Evolutionary conservation across 352 stramenopile species (phyloP), one percentile per base, ranked within the genome.

Genomic region (Plasmopara halstedii): DNA sequence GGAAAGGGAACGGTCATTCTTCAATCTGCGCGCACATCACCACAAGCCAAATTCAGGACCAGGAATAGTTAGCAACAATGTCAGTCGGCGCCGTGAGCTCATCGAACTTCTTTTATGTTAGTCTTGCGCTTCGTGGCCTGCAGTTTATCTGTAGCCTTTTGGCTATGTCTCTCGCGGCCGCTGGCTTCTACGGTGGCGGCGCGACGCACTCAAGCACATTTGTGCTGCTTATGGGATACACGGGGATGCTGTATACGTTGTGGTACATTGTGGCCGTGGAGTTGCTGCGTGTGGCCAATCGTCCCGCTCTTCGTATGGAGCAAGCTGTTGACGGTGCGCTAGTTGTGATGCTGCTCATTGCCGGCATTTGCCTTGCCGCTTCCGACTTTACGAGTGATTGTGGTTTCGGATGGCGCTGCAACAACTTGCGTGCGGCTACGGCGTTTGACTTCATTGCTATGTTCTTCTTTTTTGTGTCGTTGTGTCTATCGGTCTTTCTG

Each of bases 71-170:
- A 23, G 13, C 22, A 17, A 47, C 22, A 2, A 37, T 50, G 44
- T 46, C 52, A 18, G 54, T 69, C 45, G 59, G 52, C 22, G 55
- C 52, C 17, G n/a, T 44, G n/a, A 23, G 41, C 6, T 6, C 43
- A 9, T 53, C 57, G n/a, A 67, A 59, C 33, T 13, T 58, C 47
- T 51, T 58, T 36, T 74, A 74, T 40, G 8, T 59, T 33, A 60
- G 62, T 6, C 47, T 82, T 29, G 62, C 34, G 6, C 42, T 72
- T 4, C 69, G 70, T 42, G 70, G 19, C 32, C 13, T 67, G 9
- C 70, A 90, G 61, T 72, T 86, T 57, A 7, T 79, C 17, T 76
- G 62, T 46, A 78, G 66, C 50, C 60, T 87, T 13, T 35, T 84
- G 38, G 65, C 75, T 32, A 53, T 90, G 42, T 27, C 59, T 6